Percentiles rank a stretch among this genome's conserved stretches.
These are phyloP conservation scores for Aspergillus heteromorphus DNA, from an alignment of 495 filamentous ascomycete species.

Conservation along the genomic window DNA sequence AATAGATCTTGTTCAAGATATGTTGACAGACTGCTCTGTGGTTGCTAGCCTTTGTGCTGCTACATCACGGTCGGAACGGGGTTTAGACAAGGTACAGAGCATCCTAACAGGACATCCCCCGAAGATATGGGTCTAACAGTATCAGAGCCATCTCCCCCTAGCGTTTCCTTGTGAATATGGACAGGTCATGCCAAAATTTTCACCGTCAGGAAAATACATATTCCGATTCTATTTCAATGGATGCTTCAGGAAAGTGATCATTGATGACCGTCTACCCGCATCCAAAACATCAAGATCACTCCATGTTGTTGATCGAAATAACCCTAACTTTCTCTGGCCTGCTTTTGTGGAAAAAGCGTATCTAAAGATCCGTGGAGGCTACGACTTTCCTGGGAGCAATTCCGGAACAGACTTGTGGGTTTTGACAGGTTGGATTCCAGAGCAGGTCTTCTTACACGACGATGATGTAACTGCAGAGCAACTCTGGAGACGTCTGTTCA, in stretches of 20 bases:
- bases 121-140: conserved; percentile 14
- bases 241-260: conserved; percentile 75
- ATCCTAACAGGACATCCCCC: background rate
- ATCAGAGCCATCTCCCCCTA: conserved; percentile 59
- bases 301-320: conserved; percentile 83
- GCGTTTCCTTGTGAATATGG: conserved; percentile 67
- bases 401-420: conserved; percentile 90
- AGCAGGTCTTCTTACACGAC: conserved; percentile 85
- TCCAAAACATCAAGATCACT: conserved; percentile 68
- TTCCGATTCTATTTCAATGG: conserved; percentile 94
- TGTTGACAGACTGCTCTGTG: conserved; percentile 92
- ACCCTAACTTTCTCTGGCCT: conserved; percentile 78
- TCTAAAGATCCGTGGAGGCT: conserved; percentile 91
- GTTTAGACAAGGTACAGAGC: conserved; percentile 50
- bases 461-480: conserved; percentile 69
- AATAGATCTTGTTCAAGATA: conserved; percentile 85
- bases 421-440: conserved; percentile 92
- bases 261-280: conserved; percentile 86
- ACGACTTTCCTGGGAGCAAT: conserved; percentile 98
- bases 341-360: conserved; percentile 96
- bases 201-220: conserved; percentile 81
- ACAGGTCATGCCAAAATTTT: conserved; percentile 50
- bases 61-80: conserved; percentile 58
- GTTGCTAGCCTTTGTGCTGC: conserved; percentile 90
- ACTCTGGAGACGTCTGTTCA: conserved; percentile 74